Percentiles rank a stretch among this genome's conserved stretches.
phyloP scores from a whole-genome alignment of 225 moss, liverwort and hornwort genomes.

The Thuidium tamariscinum region DNA sequence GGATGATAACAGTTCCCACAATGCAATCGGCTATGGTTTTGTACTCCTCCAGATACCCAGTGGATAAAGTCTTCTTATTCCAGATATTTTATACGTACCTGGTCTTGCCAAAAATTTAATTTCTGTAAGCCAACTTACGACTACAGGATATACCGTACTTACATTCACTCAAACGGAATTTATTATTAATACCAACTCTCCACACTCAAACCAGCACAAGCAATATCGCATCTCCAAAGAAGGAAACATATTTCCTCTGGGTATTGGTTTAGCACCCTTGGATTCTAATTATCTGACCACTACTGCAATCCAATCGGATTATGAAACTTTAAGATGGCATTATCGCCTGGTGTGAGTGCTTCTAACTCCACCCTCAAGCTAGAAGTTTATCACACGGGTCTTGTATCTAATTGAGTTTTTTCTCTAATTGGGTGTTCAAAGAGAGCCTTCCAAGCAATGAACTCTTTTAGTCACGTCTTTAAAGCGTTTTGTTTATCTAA shows the following conservation, averaged over 20 bases:
- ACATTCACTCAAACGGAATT: background rate
- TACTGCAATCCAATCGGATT: no score
- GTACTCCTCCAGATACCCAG: background rate
- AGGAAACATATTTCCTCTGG: background rate
- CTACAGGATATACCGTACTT: background rate
- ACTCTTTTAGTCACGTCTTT: no score
- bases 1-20: rapidly evolving
- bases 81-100: background rate
- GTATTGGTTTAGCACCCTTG: background rate
- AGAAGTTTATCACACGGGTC: no score
- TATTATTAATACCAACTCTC: background rate
- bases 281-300: background rate
- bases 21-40: background rate
- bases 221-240: background rate
- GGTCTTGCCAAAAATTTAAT: background rate
- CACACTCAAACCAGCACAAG: background rate
- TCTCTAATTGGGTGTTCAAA: no score
- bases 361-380: no score
- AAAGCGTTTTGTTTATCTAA: no score
- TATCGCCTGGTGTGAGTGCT: no score
- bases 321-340: no score
- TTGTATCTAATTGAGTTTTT: no score
- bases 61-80: background rate
- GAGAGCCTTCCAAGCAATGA: no score
- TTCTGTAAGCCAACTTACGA: background rate